Conservation (phyloP, 164 flowering plant genomes). For the Aristolochia californica region DNA sequence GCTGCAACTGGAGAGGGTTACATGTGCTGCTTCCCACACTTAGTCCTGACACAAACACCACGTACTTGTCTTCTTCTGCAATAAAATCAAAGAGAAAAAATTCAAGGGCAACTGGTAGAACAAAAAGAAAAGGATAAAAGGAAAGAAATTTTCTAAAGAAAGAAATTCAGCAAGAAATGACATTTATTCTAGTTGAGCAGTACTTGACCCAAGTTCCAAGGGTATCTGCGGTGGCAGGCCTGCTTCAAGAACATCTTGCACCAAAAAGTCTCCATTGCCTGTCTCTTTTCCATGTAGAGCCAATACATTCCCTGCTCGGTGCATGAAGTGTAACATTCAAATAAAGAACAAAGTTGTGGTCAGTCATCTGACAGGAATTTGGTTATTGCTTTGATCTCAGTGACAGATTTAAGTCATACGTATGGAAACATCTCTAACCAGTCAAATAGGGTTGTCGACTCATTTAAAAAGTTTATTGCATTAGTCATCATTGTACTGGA, state of each 20-base stretch:
- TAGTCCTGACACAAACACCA: conserved; percentile 78
- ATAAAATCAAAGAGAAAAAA: conserved; percentile 3
- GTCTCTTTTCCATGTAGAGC: conserved; percentile 92
- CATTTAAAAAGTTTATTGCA: no score
- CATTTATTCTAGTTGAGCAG: neutral
- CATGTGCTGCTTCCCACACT: conserved; percentile 54
- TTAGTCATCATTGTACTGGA: no score
- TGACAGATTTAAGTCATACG: no score
- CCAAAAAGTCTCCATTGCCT: conserved; percentile 66
- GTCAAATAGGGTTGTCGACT: no score
- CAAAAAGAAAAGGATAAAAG: neutral
- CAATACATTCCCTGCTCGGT: conserved; percentile 52
- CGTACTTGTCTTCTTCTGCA: conserved; percentile 87
- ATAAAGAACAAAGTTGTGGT: no score
- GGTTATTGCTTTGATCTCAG: no score
- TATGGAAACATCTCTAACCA: no score
- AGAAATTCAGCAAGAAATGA: neutral
- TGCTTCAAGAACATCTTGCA: conserved; percentile 75
- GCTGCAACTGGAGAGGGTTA: conserved; percentile 85
- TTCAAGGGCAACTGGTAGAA: neutral
- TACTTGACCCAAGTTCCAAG: conserved; percentile 46
- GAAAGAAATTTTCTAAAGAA: neutral
- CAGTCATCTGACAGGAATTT: no score
- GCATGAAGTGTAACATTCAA: neutral
- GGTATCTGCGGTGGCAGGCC: conserved; percentile 76